A percentile compares a stretch with the other conserved stretches of the same genome.
Conservation (phyloP, 2,329 filamentous ascomycete species). For the Trichoderma atroviride region DNA sequence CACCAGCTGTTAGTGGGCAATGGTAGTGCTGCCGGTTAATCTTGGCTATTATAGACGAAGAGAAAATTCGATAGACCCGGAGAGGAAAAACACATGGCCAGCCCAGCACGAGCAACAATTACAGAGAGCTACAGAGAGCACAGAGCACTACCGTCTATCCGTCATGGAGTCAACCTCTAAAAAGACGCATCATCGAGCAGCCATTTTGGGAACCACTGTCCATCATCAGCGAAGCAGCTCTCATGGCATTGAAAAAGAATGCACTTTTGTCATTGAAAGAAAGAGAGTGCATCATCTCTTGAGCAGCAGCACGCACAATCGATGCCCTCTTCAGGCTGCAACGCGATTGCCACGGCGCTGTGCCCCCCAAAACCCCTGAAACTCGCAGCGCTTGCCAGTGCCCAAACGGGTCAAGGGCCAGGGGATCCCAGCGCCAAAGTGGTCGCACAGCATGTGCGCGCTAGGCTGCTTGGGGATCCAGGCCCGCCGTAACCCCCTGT, state of each 20-base stretch:
- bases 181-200: background rate
- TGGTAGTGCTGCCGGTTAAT: background rate
- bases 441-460: background rate
- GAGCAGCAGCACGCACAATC: background rate
- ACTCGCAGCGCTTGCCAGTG: conserved; percentile 3
- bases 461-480: background rate
- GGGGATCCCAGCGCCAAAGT: conserved; percentile 4
- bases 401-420: background rate
- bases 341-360: background rate
- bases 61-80: background rate
- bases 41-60: background rate
- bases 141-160: background rate
- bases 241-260: background rate
- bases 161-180: background rate
- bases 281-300: background rate
- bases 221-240: too few relatives aligned
- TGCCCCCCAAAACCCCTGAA: conserved; percentile 14
- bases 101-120: background rate
- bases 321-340: background rate
- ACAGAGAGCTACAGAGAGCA: background rate
- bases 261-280: too few relatives aligned
- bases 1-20: background rate
- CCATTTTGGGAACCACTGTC: background rate
- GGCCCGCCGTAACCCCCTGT: background rate
- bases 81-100: background rate